These are phyloP conservation scores for Fusarium sp. DNA, from an alignment of 2,329 filamentous ascomycete species.

Conservation along the genomic window DNA sequence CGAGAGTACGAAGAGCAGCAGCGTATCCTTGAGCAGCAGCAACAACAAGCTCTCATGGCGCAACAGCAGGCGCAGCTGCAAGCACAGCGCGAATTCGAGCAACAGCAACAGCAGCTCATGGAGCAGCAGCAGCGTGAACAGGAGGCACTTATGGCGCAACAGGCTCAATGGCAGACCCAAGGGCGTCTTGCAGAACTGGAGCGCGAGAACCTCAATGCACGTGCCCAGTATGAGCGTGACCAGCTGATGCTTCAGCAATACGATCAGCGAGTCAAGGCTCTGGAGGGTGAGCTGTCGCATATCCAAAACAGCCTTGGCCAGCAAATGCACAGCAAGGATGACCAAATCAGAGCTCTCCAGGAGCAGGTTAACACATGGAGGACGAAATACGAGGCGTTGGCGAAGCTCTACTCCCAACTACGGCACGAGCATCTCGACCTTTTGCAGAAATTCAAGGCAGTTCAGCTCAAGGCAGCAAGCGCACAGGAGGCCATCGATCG, in stretches of 20 bases:
- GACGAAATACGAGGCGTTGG: constrained; percentile 94
- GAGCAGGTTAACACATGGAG: constrained; percentile 99
- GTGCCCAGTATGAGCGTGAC: constrained; percentile 96
- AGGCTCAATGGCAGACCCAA: constrained; percentile 93
- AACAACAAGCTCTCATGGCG: constrained; percentile 80
- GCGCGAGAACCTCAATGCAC: constrained; percentile 91
- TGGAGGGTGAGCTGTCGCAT: constrained; percentile 87
- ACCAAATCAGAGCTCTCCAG: constrained; percentile 91
- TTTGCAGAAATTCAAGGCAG: constrained; percentile 93
- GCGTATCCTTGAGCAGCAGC: constrained; percentile 85
- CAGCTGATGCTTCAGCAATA: constrained; percentile 98
- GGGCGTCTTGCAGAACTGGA: constrained; percentile 96
- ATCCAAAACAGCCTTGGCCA: constrained; percentile 86
- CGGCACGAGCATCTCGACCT: constrained; percentile 95
- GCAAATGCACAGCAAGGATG: constrained; percentile 89
- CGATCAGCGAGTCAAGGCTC: constrained; percentile 90
- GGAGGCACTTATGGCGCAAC: constrained; percentile 87
- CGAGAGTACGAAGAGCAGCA: constrained; percentile 97
- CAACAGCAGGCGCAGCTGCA: constrained; percentile 87
- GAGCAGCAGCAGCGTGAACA: constrained; percentile 93
- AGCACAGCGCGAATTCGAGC: constrained; percentile 94
- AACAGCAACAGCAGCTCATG: constrained; percentile 86
- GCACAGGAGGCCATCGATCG: constrained; percentile 96
- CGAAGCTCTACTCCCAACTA: constrained; percentile 96
- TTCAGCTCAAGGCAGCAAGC: constrained; percentile 95